Evolutionary conservation across 169 alveolate genomes (phyloP).

Genomic region (Plasmodium coatneyi): DNA sequence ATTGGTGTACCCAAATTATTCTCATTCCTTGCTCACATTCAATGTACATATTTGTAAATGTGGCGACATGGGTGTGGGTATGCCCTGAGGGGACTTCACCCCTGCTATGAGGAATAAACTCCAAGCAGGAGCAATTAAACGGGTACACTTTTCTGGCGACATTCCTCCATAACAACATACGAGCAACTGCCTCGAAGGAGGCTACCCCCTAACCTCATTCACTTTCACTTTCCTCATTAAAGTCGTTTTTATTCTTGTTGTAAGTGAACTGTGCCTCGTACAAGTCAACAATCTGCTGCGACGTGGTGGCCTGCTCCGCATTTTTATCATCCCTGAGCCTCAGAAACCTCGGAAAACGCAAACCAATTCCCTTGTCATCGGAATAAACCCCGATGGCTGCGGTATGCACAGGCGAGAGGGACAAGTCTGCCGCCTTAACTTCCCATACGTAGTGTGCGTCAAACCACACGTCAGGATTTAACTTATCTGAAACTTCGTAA

Average conservation of each 20-base stretch:
- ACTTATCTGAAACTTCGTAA: conserved; percentile 83
- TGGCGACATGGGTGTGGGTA: not conserved
- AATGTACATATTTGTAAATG: not conserved
- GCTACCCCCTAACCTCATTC: not conserved
- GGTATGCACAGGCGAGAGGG: conserved; percentile 97
- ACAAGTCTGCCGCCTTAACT: conserved; percentile 96
- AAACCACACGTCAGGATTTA: conserved; percentile 90
- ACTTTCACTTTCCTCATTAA: conserved; percentile 62
- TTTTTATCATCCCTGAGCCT: conserved; percentile 96
- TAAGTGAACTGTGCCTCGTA: conserved; percentile 85
- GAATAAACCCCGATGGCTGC: conserved; percentile 92
- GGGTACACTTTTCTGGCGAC: not conserved
- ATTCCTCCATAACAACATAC: not conserved
- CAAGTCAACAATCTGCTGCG: conserved; percentile 90
- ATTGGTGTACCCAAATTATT: not conserved
- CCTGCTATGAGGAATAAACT: not conserved
- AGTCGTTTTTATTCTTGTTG: conserved; percentile 60
- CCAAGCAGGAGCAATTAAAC: not conserved
- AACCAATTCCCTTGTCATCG: conserved; percentile 94
- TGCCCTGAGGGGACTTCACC: not conserved
- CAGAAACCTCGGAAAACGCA: conserved; percentile 98
- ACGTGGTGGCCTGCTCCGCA: conserved; percentile 94
- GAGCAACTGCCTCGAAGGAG: not conserved
- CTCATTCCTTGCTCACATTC: not conserved
- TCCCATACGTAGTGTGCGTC: conserved; percentile 97